phyloP scores from a whole-genome alignment of 2,329 filamentous ascomycete species.

The Didymella glomerata region DNA sequence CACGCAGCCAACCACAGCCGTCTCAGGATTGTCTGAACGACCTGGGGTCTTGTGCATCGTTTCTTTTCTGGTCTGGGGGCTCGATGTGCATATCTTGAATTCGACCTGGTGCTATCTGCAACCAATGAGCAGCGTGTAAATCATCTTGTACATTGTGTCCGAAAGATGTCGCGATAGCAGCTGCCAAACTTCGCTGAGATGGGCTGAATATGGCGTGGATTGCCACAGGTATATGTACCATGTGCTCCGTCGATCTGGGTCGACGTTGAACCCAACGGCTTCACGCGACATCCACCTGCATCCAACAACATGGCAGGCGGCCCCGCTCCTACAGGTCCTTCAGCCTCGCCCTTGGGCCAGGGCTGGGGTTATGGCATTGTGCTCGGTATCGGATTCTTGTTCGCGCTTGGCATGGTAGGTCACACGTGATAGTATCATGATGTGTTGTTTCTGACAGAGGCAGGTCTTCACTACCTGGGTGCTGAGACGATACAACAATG shows the following conservation, averaged over 20 bases:
- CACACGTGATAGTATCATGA: not conserved
- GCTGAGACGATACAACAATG: conserved; percentile 43
- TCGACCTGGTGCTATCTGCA: conserved; percentile 30
- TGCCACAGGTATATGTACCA: conserved; percentile 32
- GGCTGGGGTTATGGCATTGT: conserved; percentile 48
- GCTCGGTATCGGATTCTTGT: conserved; percentile 43
- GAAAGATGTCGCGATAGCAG: conserved; percentile 28
- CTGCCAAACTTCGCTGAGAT: conserved; percentile 3
- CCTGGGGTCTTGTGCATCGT: conserved; percentile 12
- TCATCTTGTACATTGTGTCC: conserved; percentile 13
- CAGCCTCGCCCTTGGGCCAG: conserved; percentile 38
- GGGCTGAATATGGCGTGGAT: conserved; percentile 15
- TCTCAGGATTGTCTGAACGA: not conserved
- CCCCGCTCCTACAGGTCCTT: conserved; percentile 36
- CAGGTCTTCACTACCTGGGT: conserved; percentile 43
- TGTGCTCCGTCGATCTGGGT: conserved; percentile 10
- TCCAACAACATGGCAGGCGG: conserved; percentile 35
- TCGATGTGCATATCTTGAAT: conserved; percentile 12
- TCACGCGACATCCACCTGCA: conserved; percentile 15
- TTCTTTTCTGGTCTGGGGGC: conserved; percentile 19
- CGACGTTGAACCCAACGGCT: conserved; percentile 12
- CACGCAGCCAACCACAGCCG: conserved; percentile 10
- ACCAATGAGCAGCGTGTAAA: conserved; percentile 27
- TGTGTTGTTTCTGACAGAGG: not conserved
- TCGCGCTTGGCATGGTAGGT: conserved; percentile 42